A percentile compares a stretch with the other conserved stretches of the same genome.
Evolutionary conservation across 352 stramenopile species (phyloP).

Genomic region (Phytophthora sp.): DNA sequence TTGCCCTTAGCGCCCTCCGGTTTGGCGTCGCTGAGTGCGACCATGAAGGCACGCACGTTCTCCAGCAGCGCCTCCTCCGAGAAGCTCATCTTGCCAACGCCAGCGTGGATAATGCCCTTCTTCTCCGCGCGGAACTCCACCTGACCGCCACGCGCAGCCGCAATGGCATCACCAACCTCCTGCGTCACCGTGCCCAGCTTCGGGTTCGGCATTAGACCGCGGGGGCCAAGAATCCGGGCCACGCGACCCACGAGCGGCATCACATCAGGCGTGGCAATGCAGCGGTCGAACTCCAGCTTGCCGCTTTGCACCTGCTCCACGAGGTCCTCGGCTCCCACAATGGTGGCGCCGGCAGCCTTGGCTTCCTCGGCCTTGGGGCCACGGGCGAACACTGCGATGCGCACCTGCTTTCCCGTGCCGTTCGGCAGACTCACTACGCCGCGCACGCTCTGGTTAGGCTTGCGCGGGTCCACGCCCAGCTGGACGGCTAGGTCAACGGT

Average conservation of each 20-base stretch:
- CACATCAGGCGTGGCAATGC: slow-evolving; percentile 92
- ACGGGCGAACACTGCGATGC: slow-evolving; percentile 92
- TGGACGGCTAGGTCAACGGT: slow-evolving; percentile 87
- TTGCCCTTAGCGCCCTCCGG: slow-evolving; percentile 93
- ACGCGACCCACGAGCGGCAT: slow-evolving; percentile 94
- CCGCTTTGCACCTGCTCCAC: slow-evolving; percentile 90
- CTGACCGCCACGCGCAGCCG: slow-evolving; percentile 79
- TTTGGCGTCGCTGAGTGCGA: slow-evolving; percentile 91
- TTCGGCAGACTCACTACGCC: slow-evolving; percentile 87
- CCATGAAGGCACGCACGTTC: slow-evolving; percentile 93
- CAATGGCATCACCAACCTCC: slow-evolving; percentile 88
- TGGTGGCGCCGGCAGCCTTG: slow-evolving; percentile 85
- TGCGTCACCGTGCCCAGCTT: slow-evolving; percentile 97
- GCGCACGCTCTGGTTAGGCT: slow-evolving; percentile 90
- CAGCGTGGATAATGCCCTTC: slow-evolving; percentile 90
- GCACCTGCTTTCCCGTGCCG: slow-evolving; percentile 87
- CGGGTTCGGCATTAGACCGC: slow-evolving; percentile 97
- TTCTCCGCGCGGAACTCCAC: slow-evolving; percentile 92
- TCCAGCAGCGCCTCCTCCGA: slow-evolving; percentile 90
- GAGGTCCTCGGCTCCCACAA: slow-evolving; percentile 92
- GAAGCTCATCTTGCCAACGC: slow-evolving; percentile 91
- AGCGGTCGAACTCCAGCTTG: slow-evolving; percentile 92
- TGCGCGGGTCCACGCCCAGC: slow-evolving; percentile 85
- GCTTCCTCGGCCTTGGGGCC: slow-evolving; percentile 90
- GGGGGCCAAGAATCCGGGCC: slow-evolving; percentile 94